Evolutionary conservation across 2,329 filamentous ascomycete species (phyloP), one percentile per base, ranked within the genome.

Genomic region (Paraphaeosphaeria minitans): DNA sequence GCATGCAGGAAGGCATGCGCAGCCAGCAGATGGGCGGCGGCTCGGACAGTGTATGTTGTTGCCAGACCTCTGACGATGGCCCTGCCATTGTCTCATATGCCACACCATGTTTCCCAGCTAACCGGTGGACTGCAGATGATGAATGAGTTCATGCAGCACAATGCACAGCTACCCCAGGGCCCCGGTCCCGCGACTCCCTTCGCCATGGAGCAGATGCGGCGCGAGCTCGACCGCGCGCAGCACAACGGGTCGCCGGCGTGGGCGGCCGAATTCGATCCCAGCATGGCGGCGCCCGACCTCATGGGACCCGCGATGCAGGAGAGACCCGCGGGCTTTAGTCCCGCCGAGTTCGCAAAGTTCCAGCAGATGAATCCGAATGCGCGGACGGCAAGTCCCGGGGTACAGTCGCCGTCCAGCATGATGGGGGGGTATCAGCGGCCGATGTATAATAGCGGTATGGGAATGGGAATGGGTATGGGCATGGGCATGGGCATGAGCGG

Each of bases 111-210:
- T 56, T 57, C 21, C 37, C 39, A 59, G 64, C 72, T 77, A 69
- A 64, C 56, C 39, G 54, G 48, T 43, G 21, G 19, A 55, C 48
- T 42, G 21, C 22, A 96, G 92, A 93, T 94, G 89, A 91, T 97
- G 87, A 93, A 96, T 72, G 89, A 92, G 60, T 97, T 97, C 76
- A 85, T 96, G 71, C 92, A 96, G 74, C 90, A 95, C 72, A 87
- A 86, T 55, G 88, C 82, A 33, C 85, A 86, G 65, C 75, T 89
- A 31, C 82, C 84, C 10, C 83, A 84, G 62, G 82, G 79, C 2
- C 79, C 82, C 33, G 79, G 80, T 12, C 79, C 82, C 4, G 80
- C 82, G 33, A 78, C 80, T n/a, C 84, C 86, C 0, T 89, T 89
- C 69, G 85, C 85, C 58, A 87, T 89, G 84, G 86, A 89, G 66